A percentile compares a stretch with the other conserved stretches of the same genome.
Conservation (phyloP, 1,139 yeast genomes). For the Protomyces inundatus region DNA sequence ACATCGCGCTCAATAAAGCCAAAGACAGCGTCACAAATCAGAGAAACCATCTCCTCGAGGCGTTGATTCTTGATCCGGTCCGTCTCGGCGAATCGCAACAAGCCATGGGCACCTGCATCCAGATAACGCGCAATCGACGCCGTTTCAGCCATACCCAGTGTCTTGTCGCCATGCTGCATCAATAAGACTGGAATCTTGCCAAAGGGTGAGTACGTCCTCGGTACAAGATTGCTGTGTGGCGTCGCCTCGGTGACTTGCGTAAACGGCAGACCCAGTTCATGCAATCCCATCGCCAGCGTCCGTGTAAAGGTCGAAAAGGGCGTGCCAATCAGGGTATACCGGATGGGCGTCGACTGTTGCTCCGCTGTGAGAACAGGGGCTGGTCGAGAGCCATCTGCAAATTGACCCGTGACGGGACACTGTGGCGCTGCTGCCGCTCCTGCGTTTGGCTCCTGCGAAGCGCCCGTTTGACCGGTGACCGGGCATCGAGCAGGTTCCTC, state of each 20-base stretch:
- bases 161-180: slow-evolving; percentile 17
- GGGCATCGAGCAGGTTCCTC: not conserved
- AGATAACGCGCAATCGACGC: slow-evolving; percentile 14
- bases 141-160: slow-evolving; percentile 12
- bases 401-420: slow-evolving; percentile 25
- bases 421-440: slow-evolving; percentile 4
- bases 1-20: slow-evolving; percentile 12
- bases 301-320: slow-evolving; percentile 18
- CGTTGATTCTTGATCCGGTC: slow-evolving; percentile 14
- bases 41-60: slow-evolving; percentile 11
- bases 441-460: not conserved
- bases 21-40: slow-evolving; percentile 9
- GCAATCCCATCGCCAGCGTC: slow-evolving; percentile 15
- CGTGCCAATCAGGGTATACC: slow-evolving; percentile 14
- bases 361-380: slow-evolving; percentile 2
- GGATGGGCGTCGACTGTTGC: slow-evolving; percentile 1
- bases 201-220: slow-evolving; percentile 12
- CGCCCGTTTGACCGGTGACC: slow-evolving; percentile 13
- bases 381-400: slow-evolving; percentile 21
- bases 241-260: slow-evolving; percentile 4
- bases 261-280: slow-evolving; percentile 11
- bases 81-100: slow-evolving; percentile 8
- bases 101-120: slow-evolving; percentile 9
- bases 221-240: slow-evolving; percentile 10
- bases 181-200: slow-evolving; percentile 18